A percentile compares a stretch with the other conserved stretches of the same genome.
Evolutionary conservation across 108 stramenopile genomes (phyloP).

Genomic region (Fragilariopsis cylindrus): DNA sequence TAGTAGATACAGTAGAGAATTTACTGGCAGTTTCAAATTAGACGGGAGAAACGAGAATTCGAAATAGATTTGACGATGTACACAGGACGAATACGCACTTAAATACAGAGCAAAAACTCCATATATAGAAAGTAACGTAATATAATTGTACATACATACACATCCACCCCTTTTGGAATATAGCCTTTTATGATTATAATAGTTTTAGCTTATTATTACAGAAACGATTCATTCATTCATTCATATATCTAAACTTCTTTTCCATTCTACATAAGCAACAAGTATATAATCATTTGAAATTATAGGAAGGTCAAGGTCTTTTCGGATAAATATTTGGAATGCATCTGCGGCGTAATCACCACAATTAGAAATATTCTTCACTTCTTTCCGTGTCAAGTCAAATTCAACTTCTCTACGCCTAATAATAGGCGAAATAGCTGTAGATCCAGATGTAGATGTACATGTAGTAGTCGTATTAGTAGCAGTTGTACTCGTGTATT

Average conservation of each 20-base stretch:
- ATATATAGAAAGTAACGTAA: no score
- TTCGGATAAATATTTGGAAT: conserved; percentile 55
- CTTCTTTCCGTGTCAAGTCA: conserved; percentile 36
- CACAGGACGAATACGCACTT: no score
- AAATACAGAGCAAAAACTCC: no score
- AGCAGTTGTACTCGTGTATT: background rate
- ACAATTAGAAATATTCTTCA: conserved; percentile 45
- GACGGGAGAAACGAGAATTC: no score
- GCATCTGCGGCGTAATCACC: conserved; percentile 57
- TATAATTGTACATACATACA: no score
- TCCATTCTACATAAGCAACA: conserved; percentile 26
- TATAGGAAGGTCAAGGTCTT: conserved; percentile 11
- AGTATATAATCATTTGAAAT: conserved; percentile 23
- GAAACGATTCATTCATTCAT: no score
- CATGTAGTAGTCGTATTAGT: background rate
- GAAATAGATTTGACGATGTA: no score
- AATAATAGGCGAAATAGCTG: background rate
- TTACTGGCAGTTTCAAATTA: background rate
- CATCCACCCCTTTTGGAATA: no score
- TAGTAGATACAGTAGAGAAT: background rate
- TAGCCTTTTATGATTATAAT: no score
- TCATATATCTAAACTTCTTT: conserved; percentile 16
- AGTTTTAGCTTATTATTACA: no score
- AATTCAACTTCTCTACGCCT: conserved; percentile 17
- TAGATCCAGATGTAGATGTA: background rate